Evolutionary conservation across 441 rosid genomes (phyloP).

Genomic region (Bocquillonia castaneifolia): DNA sequence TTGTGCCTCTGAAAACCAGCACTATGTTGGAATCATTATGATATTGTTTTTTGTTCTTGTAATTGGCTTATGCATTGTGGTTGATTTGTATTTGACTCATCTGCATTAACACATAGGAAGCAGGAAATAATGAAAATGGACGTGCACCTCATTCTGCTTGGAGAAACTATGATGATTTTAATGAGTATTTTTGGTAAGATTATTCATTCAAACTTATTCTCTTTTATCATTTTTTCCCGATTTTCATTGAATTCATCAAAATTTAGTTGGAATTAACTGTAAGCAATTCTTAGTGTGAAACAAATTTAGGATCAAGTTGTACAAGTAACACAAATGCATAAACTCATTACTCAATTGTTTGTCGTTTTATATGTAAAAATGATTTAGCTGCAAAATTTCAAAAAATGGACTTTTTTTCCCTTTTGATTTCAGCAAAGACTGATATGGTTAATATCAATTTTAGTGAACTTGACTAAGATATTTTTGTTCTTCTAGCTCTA

Average conservation of each 20-base stretch:
- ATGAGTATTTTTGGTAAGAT: slow-evolving; percentile 85
- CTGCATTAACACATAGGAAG: slow-evolving; percentile 57
- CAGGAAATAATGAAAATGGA: slow-evolving; percentile 83
- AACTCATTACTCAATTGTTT: not conserved
- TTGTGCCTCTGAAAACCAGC: not conserved
- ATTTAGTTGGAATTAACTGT: not conserved
- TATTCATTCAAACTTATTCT: not conserved
- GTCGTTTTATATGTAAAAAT: not conserved
- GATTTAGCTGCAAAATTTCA: not conserved
- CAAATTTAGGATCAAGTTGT: not conserved
- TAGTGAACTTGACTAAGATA: not conserved
- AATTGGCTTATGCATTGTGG: too few species aligned
- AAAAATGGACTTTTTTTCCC: not conserved
- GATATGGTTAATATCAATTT: not conserved
- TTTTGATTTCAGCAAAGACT: not conserved
- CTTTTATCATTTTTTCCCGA: not conserved
- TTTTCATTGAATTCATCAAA: not conserved
- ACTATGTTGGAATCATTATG: not conserved
- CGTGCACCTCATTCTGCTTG: slow-evolving; percentile 92
- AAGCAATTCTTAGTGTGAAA: not conserved
- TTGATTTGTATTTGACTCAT: slow-evolving; percentile 6
- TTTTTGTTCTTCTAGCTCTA: not conserved
- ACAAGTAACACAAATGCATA: not conserved
- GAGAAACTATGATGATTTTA: slow-evolving; percentile 98
- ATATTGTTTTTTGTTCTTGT: too few species aligned